Conservation (phyloP, 1,139 yeast species). For the Saccharomyces hybrid region DNA sequence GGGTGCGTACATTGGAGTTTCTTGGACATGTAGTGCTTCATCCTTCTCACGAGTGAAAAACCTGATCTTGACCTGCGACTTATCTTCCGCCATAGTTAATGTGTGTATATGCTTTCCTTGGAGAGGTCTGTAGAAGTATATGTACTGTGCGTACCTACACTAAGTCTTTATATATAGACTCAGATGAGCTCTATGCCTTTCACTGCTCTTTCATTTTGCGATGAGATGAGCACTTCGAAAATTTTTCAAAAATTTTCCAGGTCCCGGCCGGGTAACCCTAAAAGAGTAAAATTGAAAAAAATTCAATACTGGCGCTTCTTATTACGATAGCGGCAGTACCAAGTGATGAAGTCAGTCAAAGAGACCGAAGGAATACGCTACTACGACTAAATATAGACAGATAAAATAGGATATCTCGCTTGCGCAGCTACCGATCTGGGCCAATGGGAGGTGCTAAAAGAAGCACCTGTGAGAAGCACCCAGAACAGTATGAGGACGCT, state of each 20-base stretch:
- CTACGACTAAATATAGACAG: background rate
- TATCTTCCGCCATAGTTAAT: slow-evolving; percentile 29
- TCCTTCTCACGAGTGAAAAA: slow-evolving; percentile 85
- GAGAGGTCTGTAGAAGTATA: background rate
- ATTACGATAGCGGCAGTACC: too few species aligned
- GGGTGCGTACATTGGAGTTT: slow-evolving; percentile 82
- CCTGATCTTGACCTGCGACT: slow-evolving; percentile 60
- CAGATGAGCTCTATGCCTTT: background rate
- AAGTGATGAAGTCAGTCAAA: too few species aligned
- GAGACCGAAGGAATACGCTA: background rate
- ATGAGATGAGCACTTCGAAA: slow-evolving; percentile 6
- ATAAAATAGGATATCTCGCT: slow-evolving; percentile 17
- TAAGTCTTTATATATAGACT: background rate
- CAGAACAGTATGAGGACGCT: slow-evolving; percentile 33
- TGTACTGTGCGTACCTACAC: background rate
- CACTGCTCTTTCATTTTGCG: slow-evolving; percentile 1
- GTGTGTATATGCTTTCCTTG: background rate
- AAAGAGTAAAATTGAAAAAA: too few species aligned
- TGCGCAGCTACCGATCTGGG: slow-evolving; percentile 31
- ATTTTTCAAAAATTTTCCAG: slow-evolving; percentile 1
- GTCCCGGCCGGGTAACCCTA: background rate
- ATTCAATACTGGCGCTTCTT: too few species aligned
- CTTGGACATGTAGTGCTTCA: slow-evolving; percentile 63
- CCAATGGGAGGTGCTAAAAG: slow-evolving; percentile 9
- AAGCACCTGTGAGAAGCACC: slow-evolving; percentile 9